phyloP scores from a whole-genome alignment of 1,284 basidiomycete species.

The Coniferiporia sulphurascens region DNA sequence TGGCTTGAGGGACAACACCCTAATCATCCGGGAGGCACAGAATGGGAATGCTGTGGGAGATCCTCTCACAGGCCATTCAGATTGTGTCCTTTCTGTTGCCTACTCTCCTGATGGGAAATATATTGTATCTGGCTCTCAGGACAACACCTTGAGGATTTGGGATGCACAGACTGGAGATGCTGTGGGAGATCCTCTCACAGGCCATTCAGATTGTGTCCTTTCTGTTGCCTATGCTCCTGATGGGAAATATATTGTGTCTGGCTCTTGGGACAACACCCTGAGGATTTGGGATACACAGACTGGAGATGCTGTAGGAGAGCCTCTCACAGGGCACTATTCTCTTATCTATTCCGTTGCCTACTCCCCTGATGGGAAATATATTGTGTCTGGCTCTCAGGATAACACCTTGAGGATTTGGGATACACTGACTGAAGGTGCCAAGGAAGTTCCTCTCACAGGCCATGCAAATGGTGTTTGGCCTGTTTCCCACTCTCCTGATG shows the following conservation, averaged over 20 bases:
- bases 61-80: slow-evolving; percentile 4
- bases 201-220: slow-evolving; percentile 9
- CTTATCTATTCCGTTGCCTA: slow-evolving; percentile 18
- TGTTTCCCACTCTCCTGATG: background rate
- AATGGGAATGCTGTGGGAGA: slow-evolving; percentile 8
- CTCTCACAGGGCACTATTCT: slow-evolving; percentile 16
- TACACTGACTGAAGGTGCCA: slow-evolving; percentile 10
- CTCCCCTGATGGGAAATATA: slow-evolving; percentile 34
- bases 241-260: slow-evolving; percentile 11
- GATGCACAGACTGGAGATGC: slow-evolving; percentile 10
- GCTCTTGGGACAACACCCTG: slow-evolving; percentile 13
- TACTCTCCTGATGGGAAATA: slow-evolving; percentile 18
- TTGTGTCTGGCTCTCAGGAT: slow-evolving; percentile 47
- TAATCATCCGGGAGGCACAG: slow-evolving; percentile 20
- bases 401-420: slow-evolving; percentile 37
- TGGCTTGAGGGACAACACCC: slow-evolving; percentile 14
- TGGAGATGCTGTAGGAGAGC: background rate
- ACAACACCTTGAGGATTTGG: slow-evolving; percentile 17
- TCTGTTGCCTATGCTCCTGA: slow-evolving; percentile 15
- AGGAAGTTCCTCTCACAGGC: slow-evolving; percentile 2
- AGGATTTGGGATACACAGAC: slow-evolving; percentile 14
- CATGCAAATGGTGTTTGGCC: too few species aligned
- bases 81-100: slow-evolving; percentile 5
- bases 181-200: slow-evolving; percentile 8
- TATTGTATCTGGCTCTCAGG: slow-evolving; percentile 18